Percentiles rank a stretch among this genome's conserved stretches.
These are phyloP conservation scores for Termitomyces sp. DNA, from an alignment of 768 basidiomycete species.

Conservation along the genomic window DNA sequence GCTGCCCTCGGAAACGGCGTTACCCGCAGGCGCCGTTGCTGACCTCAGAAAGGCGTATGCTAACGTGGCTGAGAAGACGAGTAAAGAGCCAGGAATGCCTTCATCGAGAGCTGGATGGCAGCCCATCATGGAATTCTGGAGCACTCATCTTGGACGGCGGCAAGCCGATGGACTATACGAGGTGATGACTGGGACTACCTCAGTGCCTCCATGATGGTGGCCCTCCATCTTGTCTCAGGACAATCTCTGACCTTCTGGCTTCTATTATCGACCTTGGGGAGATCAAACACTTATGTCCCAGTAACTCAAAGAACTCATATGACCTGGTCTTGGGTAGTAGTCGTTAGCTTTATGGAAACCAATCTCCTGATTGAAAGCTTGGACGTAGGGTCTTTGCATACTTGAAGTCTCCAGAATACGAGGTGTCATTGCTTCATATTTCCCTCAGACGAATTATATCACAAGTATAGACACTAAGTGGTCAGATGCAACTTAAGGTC, in stretches of 20 bases:
- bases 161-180: slow-evolving; percentile 64
- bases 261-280: not conserved
- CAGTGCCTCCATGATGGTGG: not conserved
- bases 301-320: not conserved
- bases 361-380: not conserved
- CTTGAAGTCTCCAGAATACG: not conserved
- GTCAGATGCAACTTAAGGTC: no score
- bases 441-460: not conserved
- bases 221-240: not conserved
- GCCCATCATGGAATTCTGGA: slow-evolving; percentile 87
- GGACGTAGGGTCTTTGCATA: not conserved
- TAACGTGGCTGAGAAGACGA: slow-evolving; percentile 45
- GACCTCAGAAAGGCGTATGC: slow-evolving; percentile 63
- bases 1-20: slow-evolving; percentile 39
- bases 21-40: slow-evolving; percentile 42
- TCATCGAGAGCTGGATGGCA: slow-evolving; percentile 74
- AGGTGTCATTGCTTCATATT: not conserved
- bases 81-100: slow-evolving; percentile 66
- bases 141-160: slow-evolving; percentile 56
- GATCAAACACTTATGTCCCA: not conserved
- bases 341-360: not conserved
- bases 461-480: no score
- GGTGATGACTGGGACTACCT: slow-evolving; percentile 47
- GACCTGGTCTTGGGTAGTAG: not conserved
- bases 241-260: not conserved